Percentiles rank a stretch among this genome's conserved stretches.
Evolutionary conservation across 768 basidiomycete species (phyloP).

Genomic region (Termitomyces eurrhizus): DNA sequence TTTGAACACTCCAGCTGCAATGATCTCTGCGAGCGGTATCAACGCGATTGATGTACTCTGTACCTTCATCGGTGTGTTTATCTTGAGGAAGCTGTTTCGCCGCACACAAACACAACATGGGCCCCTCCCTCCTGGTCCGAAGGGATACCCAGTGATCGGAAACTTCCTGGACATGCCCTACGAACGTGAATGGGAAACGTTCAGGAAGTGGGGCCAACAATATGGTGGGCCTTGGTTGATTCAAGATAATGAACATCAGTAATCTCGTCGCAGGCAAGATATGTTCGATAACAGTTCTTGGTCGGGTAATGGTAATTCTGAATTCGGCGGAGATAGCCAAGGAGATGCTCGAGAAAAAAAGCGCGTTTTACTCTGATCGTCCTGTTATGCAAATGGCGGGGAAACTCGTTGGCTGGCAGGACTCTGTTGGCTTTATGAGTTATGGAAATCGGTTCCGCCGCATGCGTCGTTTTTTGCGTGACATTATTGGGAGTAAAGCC

Average conservation of each 20-base stretch:
- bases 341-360: conserved; percentile 63
- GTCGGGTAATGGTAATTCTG: conserved; percentile 53
- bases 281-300: conserved; percentile 53
- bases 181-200: conserved; percentile 3
- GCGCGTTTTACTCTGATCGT: conserved; percentile 56
- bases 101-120: conserved; percentile 9
- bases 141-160: conserved; percentile 8
- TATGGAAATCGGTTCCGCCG: conserved; percentile 51
- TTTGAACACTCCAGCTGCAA: neutral
- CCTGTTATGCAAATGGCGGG: conserved; percentile 51
- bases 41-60: conserved; percentile 25
- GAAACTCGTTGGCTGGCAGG: conserved; percentile 53
- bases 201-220: conserved; percentile 5
- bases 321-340: conserved; percentile 45
- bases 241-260: neutral
- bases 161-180: conserved; percentile 6
- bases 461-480: conserved; percentile 48
- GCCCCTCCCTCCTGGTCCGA: conserved; percentile 7
- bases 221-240: neutral
- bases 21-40: neutral
- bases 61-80: conserved; percentile 26
- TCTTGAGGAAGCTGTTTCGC: conserved; percentile 27
- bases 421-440: conserved; percentile 45
- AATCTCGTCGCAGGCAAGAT: conserved; percentile 44
- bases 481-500: conserved; percentile 41